Conservation (phyloP, 192 early-diverging fungal species). For the Helicostylum pulchrum region DNA sequence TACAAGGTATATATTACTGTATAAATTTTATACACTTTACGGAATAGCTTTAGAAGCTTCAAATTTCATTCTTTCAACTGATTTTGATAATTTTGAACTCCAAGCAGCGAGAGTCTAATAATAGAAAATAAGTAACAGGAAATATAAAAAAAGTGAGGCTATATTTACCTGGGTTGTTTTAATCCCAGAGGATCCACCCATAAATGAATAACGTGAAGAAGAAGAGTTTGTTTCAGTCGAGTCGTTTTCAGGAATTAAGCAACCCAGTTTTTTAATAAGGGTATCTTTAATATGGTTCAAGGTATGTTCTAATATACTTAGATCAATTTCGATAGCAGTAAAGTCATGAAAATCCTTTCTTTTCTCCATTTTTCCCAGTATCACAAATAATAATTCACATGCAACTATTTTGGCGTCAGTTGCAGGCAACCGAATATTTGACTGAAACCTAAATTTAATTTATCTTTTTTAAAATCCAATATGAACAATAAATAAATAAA, state of each 20-base stretch:
- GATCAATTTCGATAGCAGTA: background rate
- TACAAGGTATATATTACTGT: background rate
- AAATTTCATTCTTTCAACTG: constrained; percentile 14
- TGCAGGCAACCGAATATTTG: constrained; percentile 5
- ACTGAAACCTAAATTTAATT: constrained; percentile 7
- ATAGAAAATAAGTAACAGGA: background rate
- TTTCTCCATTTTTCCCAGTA: background rate
- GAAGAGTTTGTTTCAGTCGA: background rate
- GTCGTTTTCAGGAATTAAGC: background rate
- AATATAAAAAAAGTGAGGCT: background rate
- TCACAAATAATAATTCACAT: background rate
- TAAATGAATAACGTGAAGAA: no score
- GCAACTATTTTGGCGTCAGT: constrained; percentile 2
- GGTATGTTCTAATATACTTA: background rate
- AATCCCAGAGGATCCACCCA: background rate
- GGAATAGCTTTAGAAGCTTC: background rate
- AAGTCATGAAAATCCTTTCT: background rate
- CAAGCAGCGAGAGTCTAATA: constrained; percentile 2
- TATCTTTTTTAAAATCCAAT: background rate
- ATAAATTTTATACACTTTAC: background rate
- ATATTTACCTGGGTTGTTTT: constrained; percentile 13
- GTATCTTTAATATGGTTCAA: constrained; percentile 2
- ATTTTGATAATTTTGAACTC: constrained; percentile 4
- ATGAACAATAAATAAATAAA: background rate
- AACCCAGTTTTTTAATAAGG: background rate